Evolutionary conservation across 208 protist genomes (phyloP).

Genomic region (Crithidia thermophila): DNA sequence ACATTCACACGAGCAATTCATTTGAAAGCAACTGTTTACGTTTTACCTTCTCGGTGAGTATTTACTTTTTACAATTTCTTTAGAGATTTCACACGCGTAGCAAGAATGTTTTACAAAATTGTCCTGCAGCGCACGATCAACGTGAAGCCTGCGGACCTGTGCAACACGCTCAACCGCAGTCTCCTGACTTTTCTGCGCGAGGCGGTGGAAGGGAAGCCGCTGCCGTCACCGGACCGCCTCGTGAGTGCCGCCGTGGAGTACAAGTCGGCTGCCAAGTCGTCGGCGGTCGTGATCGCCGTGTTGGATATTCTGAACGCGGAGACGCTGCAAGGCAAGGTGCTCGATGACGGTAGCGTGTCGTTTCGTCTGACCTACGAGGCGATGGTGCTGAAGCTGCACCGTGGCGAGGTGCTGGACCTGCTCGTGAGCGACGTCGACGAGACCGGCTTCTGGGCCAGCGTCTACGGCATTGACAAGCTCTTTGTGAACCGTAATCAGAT

Average conservation of each 20-base stretch:
- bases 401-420: constrained; percentile 86
- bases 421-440: constrained; percentile 62
- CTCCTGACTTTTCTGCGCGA: constrained; percentile 68
- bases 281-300: constrained; percentile 77
- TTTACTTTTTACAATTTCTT: background rate
- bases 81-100: no score
- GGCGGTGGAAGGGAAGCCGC: constrained; percentile 74
- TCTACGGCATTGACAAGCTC: constrained; percentile 74
- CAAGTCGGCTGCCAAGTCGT: constrained; percentile 56
- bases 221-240: constrained; percentile 58
- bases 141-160: constrained; percentile 67
- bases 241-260: constrained; percentile 34
- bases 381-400: constrained; percentile 83
- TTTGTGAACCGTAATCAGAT: constrained; percentile 82
- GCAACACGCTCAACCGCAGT: constrained; percentile 63
- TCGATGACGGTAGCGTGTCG: constrained; percentile 78
- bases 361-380: constrained; percentile 84
- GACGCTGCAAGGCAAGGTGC: constrained; percentile 70
- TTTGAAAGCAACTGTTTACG: no score
- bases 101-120: constrained; percentile 83
- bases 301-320: constrained; percentile 79
- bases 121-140: constrained; percentile 72
- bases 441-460: constrained; percentile 79
- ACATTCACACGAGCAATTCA: no score
- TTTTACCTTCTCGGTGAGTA: background rate